Conservation (phyloP, 768 basidiomycete genomes). For the Cyclocybe aegerita region DNA sequence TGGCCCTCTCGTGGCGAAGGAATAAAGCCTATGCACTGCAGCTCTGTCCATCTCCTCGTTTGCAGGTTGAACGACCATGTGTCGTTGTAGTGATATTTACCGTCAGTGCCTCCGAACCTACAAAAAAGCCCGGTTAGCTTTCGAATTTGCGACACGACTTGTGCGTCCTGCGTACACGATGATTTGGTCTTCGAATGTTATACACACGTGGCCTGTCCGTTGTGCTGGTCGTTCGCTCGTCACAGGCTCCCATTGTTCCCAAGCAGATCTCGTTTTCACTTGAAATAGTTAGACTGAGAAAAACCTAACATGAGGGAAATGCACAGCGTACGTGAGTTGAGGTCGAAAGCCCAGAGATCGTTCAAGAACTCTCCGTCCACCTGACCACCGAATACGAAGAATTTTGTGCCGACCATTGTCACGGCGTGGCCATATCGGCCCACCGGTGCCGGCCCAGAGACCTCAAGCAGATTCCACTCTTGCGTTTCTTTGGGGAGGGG, state of each 20-base stretch:
- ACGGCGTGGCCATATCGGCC: conserved; percentile 97
- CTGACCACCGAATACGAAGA: conserved; percentile 96
- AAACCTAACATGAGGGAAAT: conserved; percentile 3
- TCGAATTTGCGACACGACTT: neutral
- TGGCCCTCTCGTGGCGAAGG: conserved; percentile 96
- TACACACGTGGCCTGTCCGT: conserved; percentile 89
- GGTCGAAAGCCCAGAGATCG: conserved; percentile 94
- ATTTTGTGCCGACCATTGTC: conserved; percentile 85
- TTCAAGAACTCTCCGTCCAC: conserved; percentile 93
- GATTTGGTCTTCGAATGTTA: conserved; percentile 80
- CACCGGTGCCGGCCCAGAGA: conserved; percentile 72
- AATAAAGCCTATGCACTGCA: conserved; percentile 95
- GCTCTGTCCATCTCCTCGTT: conserved; percentile 83
- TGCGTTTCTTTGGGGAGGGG: conserved; percentile 62
- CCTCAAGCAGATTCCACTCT: conserved; percentile 91
- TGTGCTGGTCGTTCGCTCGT: conserved; percentile 68
- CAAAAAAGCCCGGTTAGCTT: conserved; percentile 3
- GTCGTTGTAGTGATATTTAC: conserved; percentile 98
- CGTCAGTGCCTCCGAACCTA: conserved; percentile 97
- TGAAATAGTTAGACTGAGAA: conserved; percentile 7
- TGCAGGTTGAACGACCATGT: conserved; percentile 92
- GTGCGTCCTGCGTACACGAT: conserved; percentile 61
- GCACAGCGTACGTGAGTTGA: conserved; percentile 77
- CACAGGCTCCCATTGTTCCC: conserved; percentile 76
- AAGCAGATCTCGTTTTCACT: conserved; percentile 84